Evolutionary conservation across 495 filamentous ascomycete species (phyloP).

Genomic region (Podospora anserina): DNA sequence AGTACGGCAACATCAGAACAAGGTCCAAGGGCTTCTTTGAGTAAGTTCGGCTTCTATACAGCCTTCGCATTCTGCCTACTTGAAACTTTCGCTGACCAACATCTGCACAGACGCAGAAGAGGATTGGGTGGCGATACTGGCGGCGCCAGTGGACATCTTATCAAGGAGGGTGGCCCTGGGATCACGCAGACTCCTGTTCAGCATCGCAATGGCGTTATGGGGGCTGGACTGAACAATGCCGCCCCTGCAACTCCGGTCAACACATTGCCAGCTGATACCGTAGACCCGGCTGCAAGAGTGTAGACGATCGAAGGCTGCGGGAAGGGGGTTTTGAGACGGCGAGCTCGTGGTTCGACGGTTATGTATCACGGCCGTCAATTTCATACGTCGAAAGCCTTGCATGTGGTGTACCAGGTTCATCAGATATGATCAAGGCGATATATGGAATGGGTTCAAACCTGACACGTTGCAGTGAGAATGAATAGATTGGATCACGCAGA

Average conservation of each 20-base stretch:
- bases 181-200: background rate
- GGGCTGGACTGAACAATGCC: background rate
- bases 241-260: background rate
- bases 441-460: no score
- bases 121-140: background rate
- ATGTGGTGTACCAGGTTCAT: no score
- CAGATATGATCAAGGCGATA: no score
- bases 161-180: no score
- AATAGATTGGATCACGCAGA: no score
- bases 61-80: background rate
- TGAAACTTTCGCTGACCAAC: background rate
- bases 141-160: background rate
- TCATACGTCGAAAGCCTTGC: no score
- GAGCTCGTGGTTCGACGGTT: no score
- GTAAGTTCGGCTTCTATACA: background rate
- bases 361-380: no score
- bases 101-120: background rate
- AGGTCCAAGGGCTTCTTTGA: background rate
- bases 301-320: background rate
- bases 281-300: background rate
- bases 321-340: no score
- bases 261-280: background rate
- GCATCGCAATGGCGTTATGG: background rate
- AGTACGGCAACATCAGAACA: constrained; percentile 1
- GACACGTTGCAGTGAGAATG: no score